Base-by-base conservation (phyloP, 805 yeast species). In the Alloascoidea africana region DNA sequence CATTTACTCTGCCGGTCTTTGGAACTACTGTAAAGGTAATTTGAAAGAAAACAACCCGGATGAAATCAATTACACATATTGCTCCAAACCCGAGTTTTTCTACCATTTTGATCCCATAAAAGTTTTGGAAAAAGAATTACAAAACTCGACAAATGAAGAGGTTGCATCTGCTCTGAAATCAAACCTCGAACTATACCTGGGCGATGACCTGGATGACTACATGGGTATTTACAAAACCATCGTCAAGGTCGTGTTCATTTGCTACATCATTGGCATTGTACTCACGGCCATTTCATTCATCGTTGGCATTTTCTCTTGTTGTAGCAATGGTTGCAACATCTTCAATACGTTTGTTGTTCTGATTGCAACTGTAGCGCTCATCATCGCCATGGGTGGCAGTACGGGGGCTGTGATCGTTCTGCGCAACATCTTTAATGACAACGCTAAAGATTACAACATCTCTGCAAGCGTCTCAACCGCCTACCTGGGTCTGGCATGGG, bases 401-500 rank as follows among this genome's bases (percentile, higher is more conserved):
- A 79, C 89, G 0, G 91, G 76, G 14, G 60, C 69, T n/a, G 78
- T 60, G 58, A 40, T 58, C 3, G 62, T 63, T 39, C 62, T 76
- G 42, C 56, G 66, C 41, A 55, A 59, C 8, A 60, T 67, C 38
- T 63, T 83, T 58, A 72, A 77, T 46, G 56, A 70, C 23, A 57
- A 60, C 23, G 55, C 56, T 8, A 52, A 48, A 2, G 51, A 53
- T 2, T 74, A 62, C 46, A 93, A 93, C 13, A 64, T 77, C 36
- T 52, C 55, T 30, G 69, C 83, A 2, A 51, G 52, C 27, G 48
- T 82, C 37, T 68, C 72, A 23, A 56, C 59, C 14, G 40, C 47
- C 37, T 77, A 68, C 45, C 66, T 72, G 38, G 85, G 73, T 2
- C 55, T 76, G 35, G 58, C 73, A 5, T 82, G 89, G 91, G 73